phyloP scores from a whole-genome alignment of 176 grass and related monocot species.

The Aegilops tauschii region DNA sequence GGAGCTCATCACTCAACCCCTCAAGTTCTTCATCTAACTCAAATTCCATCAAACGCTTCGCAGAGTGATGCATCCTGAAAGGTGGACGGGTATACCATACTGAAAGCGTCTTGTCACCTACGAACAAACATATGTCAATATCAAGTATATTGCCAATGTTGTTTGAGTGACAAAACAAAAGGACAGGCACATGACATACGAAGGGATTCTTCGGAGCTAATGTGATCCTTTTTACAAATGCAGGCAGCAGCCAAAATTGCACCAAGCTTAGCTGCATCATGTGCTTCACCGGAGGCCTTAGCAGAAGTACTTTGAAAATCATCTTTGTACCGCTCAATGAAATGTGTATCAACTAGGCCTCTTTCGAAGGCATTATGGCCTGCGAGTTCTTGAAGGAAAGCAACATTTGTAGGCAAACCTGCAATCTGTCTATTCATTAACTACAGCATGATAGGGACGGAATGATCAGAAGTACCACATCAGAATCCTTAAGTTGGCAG shows the following conservation, averaged over 20 bases:
- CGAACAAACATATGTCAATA: constrained; percentile 28
- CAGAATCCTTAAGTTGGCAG: constrained; percentile 1
- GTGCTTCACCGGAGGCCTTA: constrained; percentile 33
- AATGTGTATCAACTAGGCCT: constrained; percentile 83
- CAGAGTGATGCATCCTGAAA: constrained; percentile 84
- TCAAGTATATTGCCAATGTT: background rate
- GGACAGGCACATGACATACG: constrained; percentile 50
- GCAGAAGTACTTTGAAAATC: constrained; percentile 62
- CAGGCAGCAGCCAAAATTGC: constrained; percentile 78
- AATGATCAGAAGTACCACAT: constrained; percentile 5
- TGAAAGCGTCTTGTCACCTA: constrained; percentile 49
- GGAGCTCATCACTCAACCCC: constrained; percentile 44
- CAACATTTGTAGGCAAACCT: constrained; percentile 85
- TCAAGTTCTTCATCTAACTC: constrained; percentile 74
- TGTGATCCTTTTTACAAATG: constrained; percentile 64
- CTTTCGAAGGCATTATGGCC: constrained; percentile 84
- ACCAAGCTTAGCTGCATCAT: constrained; percentile 44
- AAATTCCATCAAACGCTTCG: constrained; percentile 60
- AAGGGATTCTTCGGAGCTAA: constrained; percentile 42
- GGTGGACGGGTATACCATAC: constrained; percentile 68
- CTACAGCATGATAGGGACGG: background rate
- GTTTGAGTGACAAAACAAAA: constrained; percentile 3
- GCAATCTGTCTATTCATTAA: constrained; percentile 72
- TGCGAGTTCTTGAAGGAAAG: constrained; percentile 82
- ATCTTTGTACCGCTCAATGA: constrained; percentile 77